Percentiles rank a stretch among this genome's conserved stretches.
Evolutionary conservation across 2,329 filamentous ascomycete species (phyloP).

Genomic region (Myriosclerotinia scirpicola): DNA sequence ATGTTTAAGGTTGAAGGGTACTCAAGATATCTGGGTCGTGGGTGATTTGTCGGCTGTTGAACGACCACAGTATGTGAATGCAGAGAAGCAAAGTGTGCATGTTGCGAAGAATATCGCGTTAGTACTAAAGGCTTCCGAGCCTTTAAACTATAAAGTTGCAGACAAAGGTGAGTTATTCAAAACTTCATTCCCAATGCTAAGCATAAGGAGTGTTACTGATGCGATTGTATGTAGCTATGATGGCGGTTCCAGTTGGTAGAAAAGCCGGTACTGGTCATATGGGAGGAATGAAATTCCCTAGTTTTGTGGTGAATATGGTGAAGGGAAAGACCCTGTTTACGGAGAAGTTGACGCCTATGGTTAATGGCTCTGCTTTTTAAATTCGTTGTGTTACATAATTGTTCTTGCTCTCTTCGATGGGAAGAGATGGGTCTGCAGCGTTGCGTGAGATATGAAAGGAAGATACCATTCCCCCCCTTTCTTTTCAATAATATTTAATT

Average conservation of each 20-base stretch:
- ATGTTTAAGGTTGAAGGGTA: slow-evolving; percentile 48
- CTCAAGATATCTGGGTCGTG: slow-evolving; percentile 39
- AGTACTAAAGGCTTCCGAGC: slow-evolving; percentile 26
- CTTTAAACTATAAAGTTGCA: slow-evolving; percentile 30
- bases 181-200: background rate
- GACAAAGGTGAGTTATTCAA: slow-evolving; percentile 18
- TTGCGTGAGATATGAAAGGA: background rate
- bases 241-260: slow-evolving; percentile 41
- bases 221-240: slow-evolving; percentile 27
- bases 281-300: slow-evolving; percentile 34
- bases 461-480: slow-evolving; percentile 2
- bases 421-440: background rate
- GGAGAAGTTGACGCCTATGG: slow-evolving; percentile 29
- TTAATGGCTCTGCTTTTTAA: slow-evolving; percentile 32
- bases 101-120: slow-evolving; percentile 35
- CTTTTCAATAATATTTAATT: background rate
- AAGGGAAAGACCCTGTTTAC: slow-evolving; percentile 36
- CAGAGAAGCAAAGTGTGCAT: slow-evolving; percentile 32
- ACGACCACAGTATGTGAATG: slow-evolving; percentile 30
- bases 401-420: background rate
- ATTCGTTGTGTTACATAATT: background rate
- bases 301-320: slow-evolving; percentile 33
- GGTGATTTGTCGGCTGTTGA: slow-evolving; percentile 37
- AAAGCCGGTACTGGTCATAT: slow-evolving; percentile 44
- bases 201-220: slow-evolving; percentile 8